A percentile compares a stretch with the other conserved stretches of the same genome.
phyloP scores from a whole-genome alignment of 2,329 filamentous ascomycete genomes.

The Boeremia lycopersici region DNA sequence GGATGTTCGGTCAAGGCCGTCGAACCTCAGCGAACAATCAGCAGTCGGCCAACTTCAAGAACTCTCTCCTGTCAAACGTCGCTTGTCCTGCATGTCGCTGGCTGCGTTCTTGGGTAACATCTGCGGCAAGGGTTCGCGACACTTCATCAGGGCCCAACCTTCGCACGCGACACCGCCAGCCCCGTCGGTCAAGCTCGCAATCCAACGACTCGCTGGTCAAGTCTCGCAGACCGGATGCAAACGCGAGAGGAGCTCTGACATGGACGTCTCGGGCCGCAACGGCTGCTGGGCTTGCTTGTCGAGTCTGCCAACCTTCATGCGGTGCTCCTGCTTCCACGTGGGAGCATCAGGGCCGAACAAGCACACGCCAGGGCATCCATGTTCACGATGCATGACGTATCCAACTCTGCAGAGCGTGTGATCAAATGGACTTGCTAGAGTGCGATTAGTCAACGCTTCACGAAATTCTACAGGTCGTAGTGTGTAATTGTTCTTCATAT shows the following conservation, averaged over 20 bases:
- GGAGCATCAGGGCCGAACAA: not conserved
- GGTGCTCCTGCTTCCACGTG: slow-evolving; percentile 1
- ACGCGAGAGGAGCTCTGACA: no score
- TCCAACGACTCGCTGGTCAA: slow-evolving; percentile 1
- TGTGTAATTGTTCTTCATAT: no score
- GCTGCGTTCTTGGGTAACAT: not conserved
- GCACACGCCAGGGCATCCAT: slow-evolving; percentile 5
- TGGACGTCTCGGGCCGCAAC: not conserved
- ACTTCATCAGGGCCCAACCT: slow-evolving; percentile 1
- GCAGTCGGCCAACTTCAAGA: not conserved
- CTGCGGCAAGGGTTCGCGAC: slow-evolving; percentile 1
- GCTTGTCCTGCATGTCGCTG: not conserved
- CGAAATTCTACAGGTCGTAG: no score
- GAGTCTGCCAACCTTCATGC: not conserved
- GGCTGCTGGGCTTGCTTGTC: not conserved
- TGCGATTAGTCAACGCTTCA: no score
- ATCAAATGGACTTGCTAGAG: no score
- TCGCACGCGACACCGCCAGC: slow-evolving; percentile 19
- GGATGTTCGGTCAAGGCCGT: not conserved
- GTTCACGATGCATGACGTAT: not conserved
- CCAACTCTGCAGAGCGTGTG: not conserved
- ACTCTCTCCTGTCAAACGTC: no score
- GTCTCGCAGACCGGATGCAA: not conserved
- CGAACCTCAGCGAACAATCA: not conserved
- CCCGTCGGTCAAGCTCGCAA: not conserved